Percentiles rank a stretch among this genome's conserved stretches.
These are phyloP conservation scores for Phoenix roebelenii DNA, from an alignment of 176 grass and related monocot genomes.

Conservation along the genomic window DNA sequence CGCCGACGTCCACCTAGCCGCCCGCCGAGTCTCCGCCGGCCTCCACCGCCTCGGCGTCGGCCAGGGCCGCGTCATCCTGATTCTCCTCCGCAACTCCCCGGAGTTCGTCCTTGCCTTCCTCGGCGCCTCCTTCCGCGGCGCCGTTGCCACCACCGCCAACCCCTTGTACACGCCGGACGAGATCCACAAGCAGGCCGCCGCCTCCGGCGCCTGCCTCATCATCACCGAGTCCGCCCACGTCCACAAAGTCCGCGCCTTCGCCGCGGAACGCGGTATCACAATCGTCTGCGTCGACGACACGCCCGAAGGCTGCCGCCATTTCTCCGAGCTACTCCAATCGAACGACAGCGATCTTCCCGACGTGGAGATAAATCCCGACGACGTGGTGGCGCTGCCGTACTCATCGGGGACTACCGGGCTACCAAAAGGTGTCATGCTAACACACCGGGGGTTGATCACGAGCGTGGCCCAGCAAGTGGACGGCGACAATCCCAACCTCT, in stretches of 20 bases:
- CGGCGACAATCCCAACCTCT: conserved; percentile 79
- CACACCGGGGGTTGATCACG: conserved; percentile 11
- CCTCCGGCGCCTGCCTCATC: conserved; percentile 4
- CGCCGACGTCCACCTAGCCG: background rate
- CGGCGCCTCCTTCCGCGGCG: background rate
- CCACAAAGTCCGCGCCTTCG: conserved; percentile 5
- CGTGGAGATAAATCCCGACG: conserved; percentile 6
- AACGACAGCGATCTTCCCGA: background rate
- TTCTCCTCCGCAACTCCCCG: conserved; percentile 15
- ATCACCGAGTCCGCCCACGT: conserved; percentile 15
- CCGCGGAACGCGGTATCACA: too few species aligned
- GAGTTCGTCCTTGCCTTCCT: conserved; percentile 17
- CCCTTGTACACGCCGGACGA: conserved; percentile 11
- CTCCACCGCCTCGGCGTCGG: background rate
- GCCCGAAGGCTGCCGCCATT: background rate
- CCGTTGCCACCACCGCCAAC: conserved; percentile 15
- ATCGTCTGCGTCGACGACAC: too few species aligned
- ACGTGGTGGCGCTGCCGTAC: conserved; percentile 12
- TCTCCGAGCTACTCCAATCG: background rate
- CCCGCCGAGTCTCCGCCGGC: conserved; percentile 1
- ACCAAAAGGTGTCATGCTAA: conserved; percentile 17
- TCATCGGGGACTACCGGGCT: conserved; percentile 19
- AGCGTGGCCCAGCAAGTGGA: conserved; percentile 16
- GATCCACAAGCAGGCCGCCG: conserved; percentile 8
- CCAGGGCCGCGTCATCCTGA: conserved; percentile 10